These are phyloP conservation scores for Trichosporon sp. DNA, from an alignment of 1,284 basidiomycete genomes.

Conservation along the genomic window DNA sequence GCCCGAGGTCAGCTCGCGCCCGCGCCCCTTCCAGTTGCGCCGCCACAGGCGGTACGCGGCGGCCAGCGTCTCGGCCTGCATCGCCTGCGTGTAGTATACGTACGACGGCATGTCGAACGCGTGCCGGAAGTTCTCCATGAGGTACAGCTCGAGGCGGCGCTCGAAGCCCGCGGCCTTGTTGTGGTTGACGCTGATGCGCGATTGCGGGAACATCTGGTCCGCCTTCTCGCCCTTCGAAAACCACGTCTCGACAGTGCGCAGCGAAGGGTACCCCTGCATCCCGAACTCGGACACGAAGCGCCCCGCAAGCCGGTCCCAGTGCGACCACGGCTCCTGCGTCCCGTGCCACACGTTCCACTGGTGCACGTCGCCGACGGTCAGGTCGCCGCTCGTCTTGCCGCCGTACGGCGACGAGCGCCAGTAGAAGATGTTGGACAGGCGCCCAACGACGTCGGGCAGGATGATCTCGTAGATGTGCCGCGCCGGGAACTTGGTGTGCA, in stretches of 20 bases:
- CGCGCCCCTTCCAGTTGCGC: slow-evolving; percentile 67
- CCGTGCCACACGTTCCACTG: slow-evolving; percentile 92
- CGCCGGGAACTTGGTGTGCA: slow-evolving; percentile 76
- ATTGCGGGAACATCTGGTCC: slow-evolving; percentile 76
- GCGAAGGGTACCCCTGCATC: slow-evolving; percentile 66
- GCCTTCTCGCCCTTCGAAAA: slow-evolving; percentile 26
- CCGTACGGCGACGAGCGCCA: slow-evolving; percentile 82
- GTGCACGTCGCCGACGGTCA: slow-evolving; percentile 74
- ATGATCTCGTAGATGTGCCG: slow-evolving; percentile 80
- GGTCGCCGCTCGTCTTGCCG: slow-evolving; percentile 68
- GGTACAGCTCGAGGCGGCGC: slow-evolving; percentile 78
- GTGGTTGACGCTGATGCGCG: slow-evolving; percentile 71
- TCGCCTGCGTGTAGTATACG: slow-evolving; percentile 73
- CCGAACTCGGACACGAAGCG: slow-evolving; percentile 67
- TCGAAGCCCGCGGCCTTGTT: slow-evolving; percentile 85
- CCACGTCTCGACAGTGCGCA: slow-evolving; percentile 80
- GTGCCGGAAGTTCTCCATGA: slow-evolving; percentile 80
- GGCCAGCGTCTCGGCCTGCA: slow-evolving; percentile 73
- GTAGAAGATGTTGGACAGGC: slow-evolving; percentile 66
- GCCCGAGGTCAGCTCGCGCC: slow-evolving; percentile 66
- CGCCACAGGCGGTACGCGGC: slow-evolving; percentile 70
- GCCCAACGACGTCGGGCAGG: slow-evolving; percentile 66
- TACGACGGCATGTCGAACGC: slow-evolving; percentile 81
- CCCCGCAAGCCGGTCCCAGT: slow-evolving; percentile 78
- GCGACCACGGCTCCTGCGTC: slow-evolving; percentile 77